phyloP scores from a whole-genome alignment of 202 grass and related monocot genomes.

The Schoenoplectus tabernaemontani region DNA sequence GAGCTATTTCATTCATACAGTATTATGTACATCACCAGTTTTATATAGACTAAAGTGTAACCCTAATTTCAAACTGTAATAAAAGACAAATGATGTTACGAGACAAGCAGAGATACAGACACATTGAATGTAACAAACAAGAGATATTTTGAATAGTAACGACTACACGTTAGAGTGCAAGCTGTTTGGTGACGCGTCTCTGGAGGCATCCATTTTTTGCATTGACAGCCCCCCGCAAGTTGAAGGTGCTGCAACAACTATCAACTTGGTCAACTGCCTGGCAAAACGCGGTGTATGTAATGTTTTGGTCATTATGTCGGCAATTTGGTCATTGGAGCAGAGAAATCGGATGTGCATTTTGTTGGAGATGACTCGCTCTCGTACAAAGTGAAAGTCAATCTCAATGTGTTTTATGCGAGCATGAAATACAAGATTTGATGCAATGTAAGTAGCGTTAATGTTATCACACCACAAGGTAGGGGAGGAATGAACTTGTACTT shows the following conservation, averaged over 20 bases:
- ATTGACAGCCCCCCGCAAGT: neutral
- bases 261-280: neutral
- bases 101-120: no score
- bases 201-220: no score
- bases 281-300: neutral
- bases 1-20: no score
- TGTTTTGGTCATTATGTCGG: neutral
- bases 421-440: neutral
- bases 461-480: neutral
- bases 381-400: neutral
- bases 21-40: no score
- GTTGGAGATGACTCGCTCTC: neutral
- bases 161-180: no score
- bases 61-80: no score
- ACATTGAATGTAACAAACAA: no score
- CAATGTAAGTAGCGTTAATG: neutral
- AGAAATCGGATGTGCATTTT: neutral
- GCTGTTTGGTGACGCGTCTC: no score
- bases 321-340: neutral
- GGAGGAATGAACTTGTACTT: rapidly evolving
- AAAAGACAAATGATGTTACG: no score
- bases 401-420: no score
- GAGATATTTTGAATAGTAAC: no score
- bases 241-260: neutral
- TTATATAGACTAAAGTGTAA: no score